Evolutionary conservation across 2,329 filamentous ascomycete genomes (phyloP), one percentile per base, ranked within the genome.

Genomic region (Blumeria hordei): DNA sequence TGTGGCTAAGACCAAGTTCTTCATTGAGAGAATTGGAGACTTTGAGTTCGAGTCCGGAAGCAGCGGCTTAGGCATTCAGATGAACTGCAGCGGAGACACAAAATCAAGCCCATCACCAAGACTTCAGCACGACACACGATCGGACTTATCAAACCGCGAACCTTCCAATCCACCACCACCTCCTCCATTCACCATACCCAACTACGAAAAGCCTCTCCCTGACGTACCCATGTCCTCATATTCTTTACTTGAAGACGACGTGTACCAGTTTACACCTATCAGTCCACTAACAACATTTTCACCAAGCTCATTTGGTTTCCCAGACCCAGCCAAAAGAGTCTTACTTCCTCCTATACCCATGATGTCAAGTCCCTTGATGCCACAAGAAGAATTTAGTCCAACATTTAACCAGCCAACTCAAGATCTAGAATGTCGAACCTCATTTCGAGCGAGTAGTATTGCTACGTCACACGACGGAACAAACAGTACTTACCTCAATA

Each of bases 11-110:
- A 83, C 88, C 10, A 87, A 87, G 62, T 75, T 78, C 65, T 80
- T 93, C 47, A 83, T 98, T 56, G 88, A 94, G 68, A 77, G 83
- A 58, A 87, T 92, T 59, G 88, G 88, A 18, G 88, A 94, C 66
- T 94, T 94, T 60, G 88, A 94, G 66, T 79, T 88, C 60, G 78
- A 83, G 60, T 64, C 70, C 39, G 69, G 69, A 16, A 67, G 64
- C 59, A 68, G 63, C 41, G 67, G 72, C 34, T 67, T 84, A 32
- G 75, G 73, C 7, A 72, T 81, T 54, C 75, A 80, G 58, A 65
- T 61, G 43, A 47, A 59, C 39, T 58, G 60, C 45, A 60, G 14
- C 5, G 9, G 14, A n/a, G 39, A 43, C 0, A 9, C 10, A 28
- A 28, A 28, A 28, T n/a, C n/a, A n/a, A n/a, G n/a, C n/a, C n/a